Base-by-base conservation (phyloP, 306 rosid species). In the Lathyrus oleraceus region DNA sequence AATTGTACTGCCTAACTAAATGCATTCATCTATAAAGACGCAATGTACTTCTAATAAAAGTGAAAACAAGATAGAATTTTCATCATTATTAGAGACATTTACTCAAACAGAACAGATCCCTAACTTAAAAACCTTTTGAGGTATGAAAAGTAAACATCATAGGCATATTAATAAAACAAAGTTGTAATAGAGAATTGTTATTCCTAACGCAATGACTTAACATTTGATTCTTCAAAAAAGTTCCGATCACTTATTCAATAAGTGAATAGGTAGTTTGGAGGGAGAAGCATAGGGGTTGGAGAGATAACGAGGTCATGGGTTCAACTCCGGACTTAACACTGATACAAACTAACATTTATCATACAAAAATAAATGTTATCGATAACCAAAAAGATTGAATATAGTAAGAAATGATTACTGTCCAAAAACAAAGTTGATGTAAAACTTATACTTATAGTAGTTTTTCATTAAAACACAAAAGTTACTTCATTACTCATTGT, bases 1-100 rank as follows among this genome's bases (percentile, higher is more conserved):
- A 17, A 5, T 10, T 61, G 30, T 9, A 5, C 20, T 45, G 12
- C 38, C 43, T 42, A 8, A 47, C 19, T 14, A 45, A 21, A 47
- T 68, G 68, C 25, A 72, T 73, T 63, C 40, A 75, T 65, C 62
- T 17, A 53, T 53, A 10, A 53, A 23, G 42, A 9, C 5, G 40
- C 3, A 65, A 65, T 39, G 32, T 28, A 30, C 69, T 36, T 38
- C 49, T 45, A 61, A n/a, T 58, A 7, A 49, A 67, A 67, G 12
- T 49, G 8, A 51, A 68, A 51, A 36, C 10, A 12, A 17, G 3
- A 49, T 10, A 57, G 44, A 75, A 63, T 16, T 17, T 28, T 36
- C 36, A 5, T n/a, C 48, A 36, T 61, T 17, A 61, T 61, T 36
- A 10, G n/a, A 2, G 16, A 16, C 47, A 60, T 61, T 2, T 16